Percentiles rank a stretch among this genome's conserved stretches.
phyloP scores from a whole-genome alignment of 495 filamentous ascomycete genomes.

The Saxispiralis lemnorum region DNA sequence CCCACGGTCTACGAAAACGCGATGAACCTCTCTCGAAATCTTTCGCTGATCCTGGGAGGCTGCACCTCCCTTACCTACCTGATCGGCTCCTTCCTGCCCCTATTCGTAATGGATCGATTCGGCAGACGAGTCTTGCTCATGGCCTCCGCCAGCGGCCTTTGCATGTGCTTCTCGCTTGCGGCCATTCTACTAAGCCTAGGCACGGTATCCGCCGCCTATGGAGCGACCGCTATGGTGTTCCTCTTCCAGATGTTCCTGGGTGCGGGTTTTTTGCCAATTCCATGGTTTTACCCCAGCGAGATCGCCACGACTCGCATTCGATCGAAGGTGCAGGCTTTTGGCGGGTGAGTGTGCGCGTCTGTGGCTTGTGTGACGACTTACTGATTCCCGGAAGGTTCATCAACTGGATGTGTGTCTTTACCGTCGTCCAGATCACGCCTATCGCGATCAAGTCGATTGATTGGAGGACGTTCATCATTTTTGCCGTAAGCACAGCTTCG shows the following conservation, averaged over 20 bases:
- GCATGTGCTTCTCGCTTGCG: neutral
- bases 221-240: too few species aligned
- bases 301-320: slow-evolving; percentile 2
- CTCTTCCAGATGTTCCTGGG: neutral
- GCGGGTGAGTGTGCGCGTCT: neutral
- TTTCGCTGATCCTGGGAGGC: slow-evolving; percentile 20
- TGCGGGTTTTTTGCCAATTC: neutral
- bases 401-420: slow-evolving; percentile 3
- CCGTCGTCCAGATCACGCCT: slow-evolving; percentile 2
- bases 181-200: neutral
- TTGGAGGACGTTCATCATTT: slow-evolving; percentile 2
- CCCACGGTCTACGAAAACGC: slow-evolving; percentile 34
- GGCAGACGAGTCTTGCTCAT: neutral
- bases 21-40: slow-evolving; percentile 21
- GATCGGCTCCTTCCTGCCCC: neutral
- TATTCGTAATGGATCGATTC: slow-evolving; percentile 10
- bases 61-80: slow-evolving; percentile 24
- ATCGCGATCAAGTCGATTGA: slow-evolving; percentile 1
- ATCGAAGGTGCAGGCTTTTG: slow-evolving; percentile 1
- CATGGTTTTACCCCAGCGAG: neutral
- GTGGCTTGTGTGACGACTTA: neutral
- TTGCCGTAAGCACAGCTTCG: neutral
- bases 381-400: neutral
- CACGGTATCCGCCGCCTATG: too few species aligned
- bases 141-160: neutral